Evolutionary conservation across 495 filamentous ascomycete genomes (phyloP), one percentile per base, ranked within the genome.

Genomic region (Sphaerosporella brunnea): DNA sequence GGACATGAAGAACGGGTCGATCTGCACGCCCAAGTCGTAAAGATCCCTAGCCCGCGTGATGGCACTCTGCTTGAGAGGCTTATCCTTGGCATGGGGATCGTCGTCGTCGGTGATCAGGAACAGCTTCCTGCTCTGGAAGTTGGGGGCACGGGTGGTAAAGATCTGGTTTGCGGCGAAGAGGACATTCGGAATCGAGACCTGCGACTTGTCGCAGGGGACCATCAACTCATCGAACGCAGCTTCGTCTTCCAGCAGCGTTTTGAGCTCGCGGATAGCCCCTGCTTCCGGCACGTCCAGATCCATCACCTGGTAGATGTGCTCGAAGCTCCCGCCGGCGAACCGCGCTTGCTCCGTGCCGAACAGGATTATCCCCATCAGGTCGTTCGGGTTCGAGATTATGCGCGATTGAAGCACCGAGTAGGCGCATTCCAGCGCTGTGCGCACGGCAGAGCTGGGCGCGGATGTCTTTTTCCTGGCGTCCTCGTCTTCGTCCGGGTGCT

Each of bases 41-140:
- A 99, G 63, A 68, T 99, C 92, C 59, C 90, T 90, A 20, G 90
- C 92, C 28, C 86, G 74, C 2, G 85, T 82, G 5, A 84, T 78
- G 2, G 92, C 81, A 16, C 78, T 75, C 34, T 79, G 81, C 32
- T 76, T 78, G 18, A 78, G 62, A 4, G 68, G 64, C 58, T 84
- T 88, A 53, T 80, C 78, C 2, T 73, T 66, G 1, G 63, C 69
- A 58, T 93, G 84, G 4, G 92, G 90, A 60, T 85, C 72, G 59
- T 99, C 92, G 48, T 93, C 80, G 57, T 96, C 87, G 1, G 92
- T 94, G 47, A 99, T 85, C 50, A 99, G 77, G 64, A 99, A 96
- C 9, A 99, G 67, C 25, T 92, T 74, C 34, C 92, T 68, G 0
- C 90, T 95, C 19, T 84, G 76, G 61, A 96, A 95, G 55, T 94